Evolutionary conservation across 768 basidiomycete species (phyloP), one percentile per base, ranked within the genome.

Genomic region (Mrakia frigida): DNA sequence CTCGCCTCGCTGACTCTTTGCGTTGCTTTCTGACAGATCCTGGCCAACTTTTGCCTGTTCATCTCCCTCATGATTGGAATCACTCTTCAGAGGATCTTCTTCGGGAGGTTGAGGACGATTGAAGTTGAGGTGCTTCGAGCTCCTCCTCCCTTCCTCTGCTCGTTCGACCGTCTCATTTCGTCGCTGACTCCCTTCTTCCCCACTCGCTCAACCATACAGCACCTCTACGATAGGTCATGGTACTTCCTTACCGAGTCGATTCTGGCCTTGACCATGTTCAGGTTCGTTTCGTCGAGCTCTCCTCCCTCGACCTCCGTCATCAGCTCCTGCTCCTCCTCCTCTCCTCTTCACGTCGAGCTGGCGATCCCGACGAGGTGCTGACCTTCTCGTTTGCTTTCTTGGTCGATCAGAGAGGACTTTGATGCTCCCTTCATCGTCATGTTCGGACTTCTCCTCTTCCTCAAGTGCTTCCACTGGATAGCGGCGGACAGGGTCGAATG

Each of bases 401-500:
- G 43, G 1, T 59, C 14, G 6, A 56, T 0, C 67, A 83, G 83
- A 59, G 82, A 83, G 46, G 82, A 83, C 77, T 82, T 84, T 72
- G 81, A 82, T 31, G 74, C 80, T 2, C 79, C 80, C 0, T 98
- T 98, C 82, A 91, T 91, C 63, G 85, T 94, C 79, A 93, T 96
- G 90, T 98, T 98, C 82, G 91, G 91, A n/a, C 89, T 93, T 81
- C 85, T 99, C 16, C 88, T 98, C 23, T 96, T 97, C 79, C 87
- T 97, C 79, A 98, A 98, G 82, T 94, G 93, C 65, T 98, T 98
- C 84, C 97, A 99, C 82, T 99, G 97, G 97, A 87, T 99, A 43
- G 89, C 95, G 75, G 88, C 90, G 9, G 97, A 98, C 83, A 89
- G 97, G 69, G 92, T 99, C 72, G 97, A 99, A 88, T 95, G 93